Conservation (phyloP, 768 basidiomycete species). For the Macrocybe gigantea region DNA sequence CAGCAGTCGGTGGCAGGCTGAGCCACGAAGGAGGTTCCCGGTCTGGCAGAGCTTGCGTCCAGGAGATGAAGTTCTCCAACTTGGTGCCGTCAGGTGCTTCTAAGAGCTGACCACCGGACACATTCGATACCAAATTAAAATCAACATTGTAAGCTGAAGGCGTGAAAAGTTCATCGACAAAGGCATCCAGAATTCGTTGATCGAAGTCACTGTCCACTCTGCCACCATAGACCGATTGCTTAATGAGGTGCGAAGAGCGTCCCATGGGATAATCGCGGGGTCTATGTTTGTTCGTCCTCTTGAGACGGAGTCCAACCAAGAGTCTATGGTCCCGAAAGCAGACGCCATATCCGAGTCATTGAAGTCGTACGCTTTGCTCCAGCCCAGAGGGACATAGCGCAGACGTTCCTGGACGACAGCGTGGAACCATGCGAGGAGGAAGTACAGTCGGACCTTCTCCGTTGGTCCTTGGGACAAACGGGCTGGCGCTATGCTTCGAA, state of each 20-base stretch:
- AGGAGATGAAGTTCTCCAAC: conserved; percentile 83
- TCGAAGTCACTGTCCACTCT: conserved; percentile 94
- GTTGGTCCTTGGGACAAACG: conserved; percentile 82
- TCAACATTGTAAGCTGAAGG: conserved; percentile 87
- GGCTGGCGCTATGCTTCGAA: conserved; percentile 63
- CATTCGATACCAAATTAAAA: conserved; percentile 78
- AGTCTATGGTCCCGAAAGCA: conserved; percentile 87
- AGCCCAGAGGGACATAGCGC: conserved; percentile 92
- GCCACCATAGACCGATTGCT: conserved; percentile 95
- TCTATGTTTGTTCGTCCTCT: conserved; percentile 91
- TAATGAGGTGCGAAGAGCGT: conserved; percentile 91
- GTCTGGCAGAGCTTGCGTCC: conserved; percentile 88
- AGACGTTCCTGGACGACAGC: conserved; percentile 95
- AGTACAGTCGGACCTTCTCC: conserved; percentile 90
- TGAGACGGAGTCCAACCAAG: conserved; percentile 76
- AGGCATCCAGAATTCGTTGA: conserved; percentile 86
- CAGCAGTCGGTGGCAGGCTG: conserved; percentile 87
- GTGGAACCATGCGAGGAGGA: conserved; percentile 98
- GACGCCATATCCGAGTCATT: conserved; percentile 98
- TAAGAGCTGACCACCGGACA: conserved; percentile 50
- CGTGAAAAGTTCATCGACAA: conserved; percentile 88
- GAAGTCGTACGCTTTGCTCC: conserved; percentile 97
- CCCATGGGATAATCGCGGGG: conserved; percentile 91
- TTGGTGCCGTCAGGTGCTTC: conserved; percentile 88
- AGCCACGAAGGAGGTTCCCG: conserved; percentile 94